Evolutionary conservation across 805 yeast genomes (phyloP), one percentile per base, ranked within the genome.

Genomic region (Nadsonia fulvescens): DNA sequence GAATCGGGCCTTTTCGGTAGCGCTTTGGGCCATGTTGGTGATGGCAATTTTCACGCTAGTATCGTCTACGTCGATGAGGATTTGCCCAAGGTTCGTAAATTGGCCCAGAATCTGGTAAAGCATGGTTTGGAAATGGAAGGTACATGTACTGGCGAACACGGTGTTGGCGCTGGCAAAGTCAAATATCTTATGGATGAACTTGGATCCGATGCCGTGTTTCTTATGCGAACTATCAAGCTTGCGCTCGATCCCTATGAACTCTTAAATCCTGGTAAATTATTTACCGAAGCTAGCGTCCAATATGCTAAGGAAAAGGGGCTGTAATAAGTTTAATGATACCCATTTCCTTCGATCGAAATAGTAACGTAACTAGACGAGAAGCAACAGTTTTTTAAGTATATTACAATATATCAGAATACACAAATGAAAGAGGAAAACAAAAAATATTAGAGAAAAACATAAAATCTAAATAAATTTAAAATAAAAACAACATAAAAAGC

Each of bases 131-230:
- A 53, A 1, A 61, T 70, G 19, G 91, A 77, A 28, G 91, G 92
- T 2, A 78, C 93, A 2, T 70, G 81, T 37, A 73, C 82, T 4
- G 92, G 92, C 18, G 92, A 78, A 42, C 92, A 78, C 43, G 93
- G 92, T 8, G 66, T 79, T 20, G 93, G 92, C 6, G 38, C 36
- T 8, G 83, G 86, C 18, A 78, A 78, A 42, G 51, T 83, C 35
- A 63, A 61, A 15, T 68, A 58, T 32, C 46, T 78, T 17, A 51
- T 58, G 15, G 50, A 54, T 30, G 93, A 78, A 45, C 49, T 78
- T 14, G 91, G 89, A 1, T 55, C 56, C 4, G 71, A 63, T 1
- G 65, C 89, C 0, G 60, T 78, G 14, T 68, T 66, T 39, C 44
- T 70, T 18, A 78, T 78, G 93, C 62, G 91, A 44, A 62, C 61